Percentiles rank a stretch among this genome's conserved stretches.
Conservation (phyloP, 306 rosid genomes). For the Prunus dulcis region DNA sequence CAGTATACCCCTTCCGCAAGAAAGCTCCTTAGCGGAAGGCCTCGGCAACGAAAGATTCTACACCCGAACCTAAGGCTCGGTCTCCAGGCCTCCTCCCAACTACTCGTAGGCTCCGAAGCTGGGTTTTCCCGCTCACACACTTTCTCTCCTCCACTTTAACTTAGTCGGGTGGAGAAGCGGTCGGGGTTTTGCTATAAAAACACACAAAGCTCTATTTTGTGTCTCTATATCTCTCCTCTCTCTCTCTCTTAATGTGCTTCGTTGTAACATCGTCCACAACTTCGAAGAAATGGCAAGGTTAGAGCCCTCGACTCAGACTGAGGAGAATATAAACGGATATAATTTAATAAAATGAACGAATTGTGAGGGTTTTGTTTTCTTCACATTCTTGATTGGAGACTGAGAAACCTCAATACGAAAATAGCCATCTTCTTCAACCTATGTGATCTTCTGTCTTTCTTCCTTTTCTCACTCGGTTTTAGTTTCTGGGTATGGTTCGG, state of each 20-base stretch:
- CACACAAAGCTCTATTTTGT: neutral
- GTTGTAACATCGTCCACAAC: neutral
- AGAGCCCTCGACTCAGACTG: constrained; percentile 9
- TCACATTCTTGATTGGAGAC: neutral
- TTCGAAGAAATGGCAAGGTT: constrained; percentile 51
- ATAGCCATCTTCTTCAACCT: neutral
- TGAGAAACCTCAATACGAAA: neutral
- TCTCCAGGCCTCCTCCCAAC: constrained; percentile 20
- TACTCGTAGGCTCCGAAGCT: neutral
- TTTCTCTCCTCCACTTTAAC: constrained; percentile 15
- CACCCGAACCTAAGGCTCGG: constrained; percentile 22
- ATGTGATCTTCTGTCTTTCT: neutral
- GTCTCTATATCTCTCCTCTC: neutral
- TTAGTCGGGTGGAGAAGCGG: constrained; percentile 25
- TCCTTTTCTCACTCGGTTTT: neutral
- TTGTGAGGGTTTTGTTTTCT: no score
- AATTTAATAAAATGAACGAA: neutral
- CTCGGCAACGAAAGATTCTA: neutral
- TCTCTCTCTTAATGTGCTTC: neutral
- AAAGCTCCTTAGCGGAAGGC: neutral
- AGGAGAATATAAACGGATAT: neutral
- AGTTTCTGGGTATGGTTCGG: constrained; percentile 6
- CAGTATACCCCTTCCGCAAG: neutral
- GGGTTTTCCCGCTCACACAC: constrained; percentile 67
- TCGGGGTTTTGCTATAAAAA: neutral